Evolutionary conservation across 306 rosid species (phyloP).

Genomic region (Prinsepia uniflora): DNA sequence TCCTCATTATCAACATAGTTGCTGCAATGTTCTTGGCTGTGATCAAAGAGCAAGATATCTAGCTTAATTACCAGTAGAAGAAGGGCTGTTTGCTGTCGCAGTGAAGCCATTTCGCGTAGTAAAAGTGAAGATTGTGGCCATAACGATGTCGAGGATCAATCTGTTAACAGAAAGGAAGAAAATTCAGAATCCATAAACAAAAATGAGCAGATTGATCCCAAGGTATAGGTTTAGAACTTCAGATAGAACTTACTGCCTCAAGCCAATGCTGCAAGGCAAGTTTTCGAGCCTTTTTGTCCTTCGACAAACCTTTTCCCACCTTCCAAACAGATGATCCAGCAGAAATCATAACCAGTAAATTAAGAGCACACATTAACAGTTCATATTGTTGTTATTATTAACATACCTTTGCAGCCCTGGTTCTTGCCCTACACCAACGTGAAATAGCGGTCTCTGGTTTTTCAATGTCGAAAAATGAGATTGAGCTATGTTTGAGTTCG

Average conservation of each 20-base stretch:
- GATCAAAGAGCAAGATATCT: slow-evolving; percentile 2
- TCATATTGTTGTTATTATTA: slow-evolving; percentile 9
- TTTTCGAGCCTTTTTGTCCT: slow-evolving; percentile 71
- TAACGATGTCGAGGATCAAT: slow-evolving; percentile 97
- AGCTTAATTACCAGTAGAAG: slow-evolving; percentile 66
- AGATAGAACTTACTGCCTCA: slow-evolving; percentile 68
- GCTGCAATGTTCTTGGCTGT: slow-evolving; percentile 1
- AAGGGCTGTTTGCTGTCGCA: slow-evolving; percentile 76
- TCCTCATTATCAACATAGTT: slow-evolving; percentile 7
- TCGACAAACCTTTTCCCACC: slow-evolving; percentile 89
- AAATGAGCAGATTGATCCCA: slow-evolving; percentile 13
- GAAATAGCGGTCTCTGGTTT: slow-evolving; percentile 72
- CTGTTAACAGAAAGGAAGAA: slow-evolving; percentile 35
- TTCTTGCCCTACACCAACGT: slow-evolving; percentile 80
- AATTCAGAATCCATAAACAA: slow-evolving; percentile 17
- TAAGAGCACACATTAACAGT: slow-evolving; percentile 3
- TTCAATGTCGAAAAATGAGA: slow-evolving; percentile 79
- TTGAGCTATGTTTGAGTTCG: slow-evolving; percentile 73
- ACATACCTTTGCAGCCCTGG: slow-evolving; percentile 74
- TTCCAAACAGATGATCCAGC: slow-evolving; percentile 22
- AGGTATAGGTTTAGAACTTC: not conserved
- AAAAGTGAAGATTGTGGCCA: slow-evolving; percentile 88
- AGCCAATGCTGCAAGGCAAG: slow-evolving; percentile 94
- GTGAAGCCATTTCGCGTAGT: slow-evolving; percentile 72
- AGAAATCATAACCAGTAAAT: slow-evolving; percentile 16